phyloP scores from a whole-genome alignment of 1,139 yeast genomes.

The Lodderomyces jiufengensis region DNA sequence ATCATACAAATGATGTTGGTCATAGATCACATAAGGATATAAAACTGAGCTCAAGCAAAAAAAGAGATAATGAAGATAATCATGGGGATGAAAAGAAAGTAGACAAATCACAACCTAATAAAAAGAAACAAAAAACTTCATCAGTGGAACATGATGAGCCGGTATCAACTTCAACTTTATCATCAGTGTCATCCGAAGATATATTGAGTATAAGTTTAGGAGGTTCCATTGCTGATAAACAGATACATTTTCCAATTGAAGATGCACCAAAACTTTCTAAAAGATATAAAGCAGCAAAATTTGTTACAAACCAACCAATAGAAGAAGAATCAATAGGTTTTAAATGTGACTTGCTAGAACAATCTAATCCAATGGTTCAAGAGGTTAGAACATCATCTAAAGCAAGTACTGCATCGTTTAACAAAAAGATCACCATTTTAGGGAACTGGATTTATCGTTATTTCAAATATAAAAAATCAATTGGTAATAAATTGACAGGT shows the following conservation, averaged over 20 bases:
- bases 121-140: constrained; percentile 7
- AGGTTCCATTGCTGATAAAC: not conserved
- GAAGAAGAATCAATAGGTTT: constrained; percentile 19
- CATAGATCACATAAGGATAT: constrained; percentile 2
- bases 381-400: constrained; percentile 30
- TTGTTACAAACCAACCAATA: constrained; percentile 10
- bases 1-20: constrained; percentile 18
- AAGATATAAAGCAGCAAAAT: constrained; percentile 9
- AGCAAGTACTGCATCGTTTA: constrained; percentile 29
- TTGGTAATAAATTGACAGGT: constrained; percentile 37
- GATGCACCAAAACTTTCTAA: constrained; percentile 15
- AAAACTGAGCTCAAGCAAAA: not conserved
- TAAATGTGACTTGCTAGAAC: constrained; percentile 21
- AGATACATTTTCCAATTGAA: constrained; percentile 22
- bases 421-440: constrained; percentile 24
- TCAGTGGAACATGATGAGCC: constrained; percentile 12
- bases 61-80: not conserved
- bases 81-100: constrained; percentile 1
- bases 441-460: constrained; percentile 34
- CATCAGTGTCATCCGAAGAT: constrained; percentile 14
- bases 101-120: not conserved
- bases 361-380: constrained; percentile 28
- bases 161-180: constrained; percentile 7
- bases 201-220: constrained; percentile 6
- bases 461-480: constrained; percentile 38